phyloP scores from a whole-genome alignment of 371 early-diverging fungal species.

The Nematocida parisii region DNA sequence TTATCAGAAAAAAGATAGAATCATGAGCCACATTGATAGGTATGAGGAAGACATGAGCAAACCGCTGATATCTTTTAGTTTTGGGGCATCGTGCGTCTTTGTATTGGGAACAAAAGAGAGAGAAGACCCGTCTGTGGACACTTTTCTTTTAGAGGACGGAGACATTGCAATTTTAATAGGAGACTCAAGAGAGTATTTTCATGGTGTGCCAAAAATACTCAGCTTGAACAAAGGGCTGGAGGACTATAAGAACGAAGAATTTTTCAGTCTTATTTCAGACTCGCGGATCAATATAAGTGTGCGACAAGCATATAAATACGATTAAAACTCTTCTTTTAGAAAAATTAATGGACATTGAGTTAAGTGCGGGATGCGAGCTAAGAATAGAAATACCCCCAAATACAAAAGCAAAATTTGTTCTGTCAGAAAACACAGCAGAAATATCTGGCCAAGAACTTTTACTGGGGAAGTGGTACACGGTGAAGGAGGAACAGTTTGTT shows the following conservation, averaged over 20 bases:
- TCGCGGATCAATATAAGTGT: conserved; percentile 54
- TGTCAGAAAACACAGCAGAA: conserved; percentile 64
- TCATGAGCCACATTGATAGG: conserved; percentile 87
- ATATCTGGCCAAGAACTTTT: conserved; percentile 67
- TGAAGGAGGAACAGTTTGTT: conserved; percentile 62
- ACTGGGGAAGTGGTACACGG: conserved; percentile 65
- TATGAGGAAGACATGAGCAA: conserved; percentile 81
- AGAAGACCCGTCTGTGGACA: conserved; percentile 28
- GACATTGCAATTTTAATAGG: conserved; percentile 48
- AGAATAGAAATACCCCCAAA: conserved; percentile 40
- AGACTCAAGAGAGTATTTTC: conserved; percentile 54
- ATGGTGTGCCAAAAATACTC: conserved; percentile 60
- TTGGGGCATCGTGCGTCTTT: conserved; percentile 54
- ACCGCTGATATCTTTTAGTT: conserved; percentile 79
- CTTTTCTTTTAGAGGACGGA: conserved; percentile 55
- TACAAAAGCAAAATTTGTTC: conserved; percentile 61
- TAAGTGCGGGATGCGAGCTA: conserved; percentile 48
- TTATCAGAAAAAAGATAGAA: conserved; percentile 77
- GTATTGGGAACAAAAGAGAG: conserved; percentile 51
- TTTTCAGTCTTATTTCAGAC: conserved; percentile 42
- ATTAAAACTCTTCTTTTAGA: conserved; percentile 15
- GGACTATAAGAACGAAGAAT: conserved; percentile 2
- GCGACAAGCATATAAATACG: conserved; percentile 49
- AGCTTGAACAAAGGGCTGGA: conserved; percentile 25
- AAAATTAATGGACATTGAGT: conserved; percentile 56